These are phyloP conservation scores for Marasmius sp. DNA, from an alignment of 1,284 basidiomycete genomes.

Conservation along the genomic window DNA sequence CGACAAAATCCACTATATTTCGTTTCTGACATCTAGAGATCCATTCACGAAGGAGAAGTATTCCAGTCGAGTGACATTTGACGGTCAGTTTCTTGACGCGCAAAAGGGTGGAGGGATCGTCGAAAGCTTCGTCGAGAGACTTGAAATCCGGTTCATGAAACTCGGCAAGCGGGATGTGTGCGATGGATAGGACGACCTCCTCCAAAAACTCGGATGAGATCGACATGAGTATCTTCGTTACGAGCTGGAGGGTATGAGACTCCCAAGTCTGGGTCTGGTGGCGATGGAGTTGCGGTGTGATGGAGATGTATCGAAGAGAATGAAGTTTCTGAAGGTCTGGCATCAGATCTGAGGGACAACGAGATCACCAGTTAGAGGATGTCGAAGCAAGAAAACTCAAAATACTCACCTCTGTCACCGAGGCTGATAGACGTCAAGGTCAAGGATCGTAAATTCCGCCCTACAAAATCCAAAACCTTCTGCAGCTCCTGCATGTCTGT, in stretches of 20 bases:
- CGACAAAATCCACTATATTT: not conserved
- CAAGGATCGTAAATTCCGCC: not conserved
- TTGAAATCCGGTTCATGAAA: not conserved
- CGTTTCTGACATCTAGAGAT: not conserved
- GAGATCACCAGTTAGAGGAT: not conserved
- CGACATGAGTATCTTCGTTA: not conserved
- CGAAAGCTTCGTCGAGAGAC: not conserved
- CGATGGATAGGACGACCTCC: not conserved
- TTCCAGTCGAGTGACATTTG: not conserved
- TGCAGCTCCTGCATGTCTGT: not conserved
- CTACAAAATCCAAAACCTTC: not conserved
- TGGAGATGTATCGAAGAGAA: not conserved
- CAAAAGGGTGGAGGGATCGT: not conserved
- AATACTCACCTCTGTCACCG: not conserved
- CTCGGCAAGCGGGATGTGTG: not conserved
- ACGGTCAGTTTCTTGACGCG: not conserved
- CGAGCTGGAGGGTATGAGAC: not conserved
- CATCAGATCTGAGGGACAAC: not conserved
- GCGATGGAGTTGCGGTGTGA: not conserved
- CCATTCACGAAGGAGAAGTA: not conserved
- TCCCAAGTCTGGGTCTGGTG: not conserved
- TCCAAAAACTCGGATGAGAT: not conserved
- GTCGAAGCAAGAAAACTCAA: not conserved
- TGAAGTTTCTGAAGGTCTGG: not conserved
- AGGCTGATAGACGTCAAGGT: not conserved